Percentiles rank a stretch among this genome's conserved stretches.
These are phyloP conservation scores for Leptodermis oblonga DNA, from an alignment of 257 asterid genomes.

Conservation along the genomic window DNA sequence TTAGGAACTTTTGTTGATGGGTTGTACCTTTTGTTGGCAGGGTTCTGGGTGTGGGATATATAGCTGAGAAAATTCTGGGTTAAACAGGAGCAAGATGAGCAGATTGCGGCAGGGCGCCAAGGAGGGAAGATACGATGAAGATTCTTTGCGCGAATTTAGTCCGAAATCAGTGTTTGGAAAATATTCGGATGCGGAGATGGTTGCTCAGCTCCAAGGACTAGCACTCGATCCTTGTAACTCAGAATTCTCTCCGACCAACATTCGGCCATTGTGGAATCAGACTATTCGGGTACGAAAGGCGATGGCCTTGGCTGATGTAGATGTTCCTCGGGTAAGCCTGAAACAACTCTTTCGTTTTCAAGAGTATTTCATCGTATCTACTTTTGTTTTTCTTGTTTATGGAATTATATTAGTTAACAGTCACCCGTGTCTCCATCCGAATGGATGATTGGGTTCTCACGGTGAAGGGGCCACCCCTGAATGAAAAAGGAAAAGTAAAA, in stretches of 20 bases:
- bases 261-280: slow-evolving; percentile 50
- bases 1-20: neutral
- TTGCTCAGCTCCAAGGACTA: slow-evolving; percentile 47
- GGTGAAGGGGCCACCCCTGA: neutral
- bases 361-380: neutral
- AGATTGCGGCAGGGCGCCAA: slow-evolving; percentile 22
- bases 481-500: neutral
- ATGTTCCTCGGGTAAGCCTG: slow-evolving; percentile 54
- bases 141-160: slow-evolving; percentile 20
- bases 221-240: slow-evolving; percentile 59
- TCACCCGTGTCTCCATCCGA: neutral
- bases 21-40: slow-evolving; percentile 24
- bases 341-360: neutral
- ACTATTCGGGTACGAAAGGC: slow-evolving; percentile 47
- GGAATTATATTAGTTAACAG: neutral
- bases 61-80: neutral
- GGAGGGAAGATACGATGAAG: slow-evolving; percentile 27
- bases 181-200: slow-evolving; percentile 49
- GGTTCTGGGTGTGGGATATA: slow-evolving; percentile 20
- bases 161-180: slow-evolving; percentile 46
- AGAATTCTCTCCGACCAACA: slow-evolving; percentile 27
- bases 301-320: slow-evolving; percentile 43
- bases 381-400: neutral
- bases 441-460: neutral
- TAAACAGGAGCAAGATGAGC: slow-evolving; percentile 37